Evolutionary conservation across 257 asterid species (phyloP).

Genomic region (Solanum sparsipilum): DNA sequence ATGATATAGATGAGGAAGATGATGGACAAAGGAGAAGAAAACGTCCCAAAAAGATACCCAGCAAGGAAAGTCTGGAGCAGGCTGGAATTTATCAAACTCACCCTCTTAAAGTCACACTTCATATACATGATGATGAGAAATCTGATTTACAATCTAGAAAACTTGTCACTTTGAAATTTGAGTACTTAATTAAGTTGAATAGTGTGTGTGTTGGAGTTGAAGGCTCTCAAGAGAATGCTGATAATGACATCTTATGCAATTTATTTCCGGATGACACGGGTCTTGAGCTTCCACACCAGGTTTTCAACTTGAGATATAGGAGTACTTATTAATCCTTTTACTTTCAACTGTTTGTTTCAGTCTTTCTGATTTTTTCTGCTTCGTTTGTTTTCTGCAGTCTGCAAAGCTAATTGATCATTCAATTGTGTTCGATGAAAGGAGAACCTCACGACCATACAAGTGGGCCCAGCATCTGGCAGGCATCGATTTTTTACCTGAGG

Average conservation of each 20-base stretch:
- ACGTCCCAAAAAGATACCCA: slow-evolving; percentile 75
- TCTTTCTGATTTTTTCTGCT: slow-evolving; percentile 5
- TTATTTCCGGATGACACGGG: slow-evolving; percentile 97
- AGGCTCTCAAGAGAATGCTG: slow-evolving; percentile 56
- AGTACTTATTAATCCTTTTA: neutral
- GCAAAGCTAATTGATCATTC: slow-evolving; percentile 75
- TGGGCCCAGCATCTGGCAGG: slow-evolving; percentile 99
- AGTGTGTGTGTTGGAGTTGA: slow-evolving; percentile 82
- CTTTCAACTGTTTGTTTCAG: slow-evolving; percentile 1
- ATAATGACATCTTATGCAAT: slow-evolving; percentile 62
- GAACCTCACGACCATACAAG: slow-evolving; percentile 81
- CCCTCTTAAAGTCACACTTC: slow-evolving; percentile 79
- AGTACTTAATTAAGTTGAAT: slow-evolving; percentile 63
- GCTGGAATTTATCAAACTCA: slow-evolving; percentile 79
- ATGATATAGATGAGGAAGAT: slow-evolving; percentile 78
- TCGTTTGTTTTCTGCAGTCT: slow-evolving; percentile 41
- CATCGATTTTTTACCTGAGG: slow-evolving; percentile 89
- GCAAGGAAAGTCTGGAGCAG: slow-evolving; percentile 79
- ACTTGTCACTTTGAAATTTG: slow-evolving; percentile 74
- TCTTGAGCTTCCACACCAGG: slow-evolving; percentile 95
- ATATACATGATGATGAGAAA: slow-evolving; percentile 51
- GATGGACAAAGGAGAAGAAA: slow-evolving; percentile 94
- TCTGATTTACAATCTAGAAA: slow-evolving; percentile 34
- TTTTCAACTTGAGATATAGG: slow-evolving; percentile 18
- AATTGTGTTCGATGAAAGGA: slow-evolving; percentile 51